Base-by-base conservation (phyloP, 192 early-diverging fungal genomes). In the Chytriomyces sp. region DNA sequence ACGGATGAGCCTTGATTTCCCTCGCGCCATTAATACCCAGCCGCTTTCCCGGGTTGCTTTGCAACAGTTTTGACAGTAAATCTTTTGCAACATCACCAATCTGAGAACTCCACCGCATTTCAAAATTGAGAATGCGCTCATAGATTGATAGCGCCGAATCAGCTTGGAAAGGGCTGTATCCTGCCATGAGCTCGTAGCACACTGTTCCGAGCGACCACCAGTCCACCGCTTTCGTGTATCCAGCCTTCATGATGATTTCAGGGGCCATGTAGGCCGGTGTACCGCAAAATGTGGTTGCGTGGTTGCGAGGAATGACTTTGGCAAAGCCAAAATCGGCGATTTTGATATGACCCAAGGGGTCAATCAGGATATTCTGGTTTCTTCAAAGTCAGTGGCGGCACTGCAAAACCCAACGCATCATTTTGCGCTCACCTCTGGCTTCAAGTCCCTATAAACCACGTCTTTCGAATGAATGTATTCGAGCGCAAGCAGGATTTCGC, bases 301-400 rank as follows among this genome's bases (percentile, higher is more conserved):
- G 73, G 45, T 75, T 81, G 90, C 89, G 18, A 83, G 83, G 6
- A 89, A 91, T 66, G 87, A 84, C 75, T 91, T 92, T 73, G 24
- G 92, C 92, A 63, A 82, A 82, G 18, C 91, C 91, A 80, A 92
- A 90, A 80, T 91, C 91, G 0, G 89, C 88, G 64, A 92, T 88
- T 75, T 92, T 92, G 67, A 92, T 82, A 62, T 91, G 91, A 0
- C 91, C 90, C 60, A 82, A 82, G 1, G 80, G 83, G 66, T 91
- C 90, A 45, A 92, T 78, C 43, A 92, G 70, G 53, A 92, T 80
- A 69, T 92, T 92, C 76, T 91, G 61, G 23, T 11, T 35, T 1
- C 35, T 35, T 35, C 35, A 35, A 35, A 35, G 35, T 35, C 35
- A 35, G 2, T 4, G 0, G 35, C 49, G 49, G 18, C 18, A 28